Evolutionary conservation across 1,284 basidiomycete species (phyloP).

Genomic region (Leccinum fallax): DNA sequence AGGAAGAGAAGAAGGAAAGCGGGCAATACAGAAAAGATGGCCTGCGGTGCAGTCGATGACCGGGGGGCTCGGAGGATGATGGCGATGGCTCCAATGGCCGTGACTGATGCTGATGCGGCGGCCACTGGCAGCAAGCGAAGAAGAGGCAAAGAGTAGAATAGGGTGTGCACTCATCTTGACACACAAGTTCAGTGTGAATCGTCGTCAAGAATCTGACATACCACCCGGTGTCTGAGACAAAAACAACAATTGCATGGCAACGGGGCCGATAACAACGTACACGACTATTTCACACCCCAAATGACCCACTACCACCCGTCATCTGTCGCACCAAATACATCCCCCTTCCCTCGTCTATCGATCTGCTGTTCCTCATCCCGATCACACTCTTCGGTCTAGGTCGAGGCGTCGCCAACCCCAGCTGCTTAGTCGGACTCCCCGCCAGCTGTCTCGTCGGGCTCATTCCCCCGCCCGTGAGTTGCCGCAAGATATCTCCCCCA

Average conservation of each 20-base stretch:
- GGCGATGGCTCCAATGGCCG: slow-evolving; percentile 5
- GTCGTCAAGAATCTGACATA: not conserved
- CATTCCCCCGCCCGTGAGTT: slow-evolving; percentile 66
- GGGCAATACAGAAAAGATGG: not conserved
- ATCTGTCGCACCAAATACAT: slow-evolving; percentile 71
- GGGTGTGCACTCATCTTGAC: not conserved
- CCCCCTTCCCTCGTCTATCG: slow-evolving; percentile 61
- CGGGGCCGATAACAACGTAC: slow-evolving; percentile 2
- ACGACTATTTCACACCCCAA: slow-evolving; percentile 23
- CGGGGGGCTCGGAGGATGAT: not conserved
- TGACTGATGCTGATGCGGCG: slow-evolving; percentile 6
- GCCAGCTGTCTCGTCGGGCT: slow-evolving; percentile 59
- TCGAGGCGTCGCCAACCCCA: slow-evolving; percentile 38
- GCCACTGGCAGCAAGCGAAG: slow-evolving; percentile 4
- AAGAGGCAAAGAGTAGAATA: not conserved
- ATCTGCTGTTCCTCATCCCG: slow-evolving; percentile 57
- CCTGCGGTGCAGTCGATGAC: slow-evolving; percentile 6
- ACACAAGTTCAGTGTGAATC: not conserved
- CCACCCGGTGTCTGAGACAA: not conserved
- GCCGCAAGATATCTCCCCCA: slow-evolving; percentile 50
- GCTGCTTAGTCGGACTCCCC: slow-evolving; percentile 60
- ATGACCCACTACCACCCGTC: slow-evolving; percentile 53
- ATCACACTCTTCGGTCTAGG: slow-evolving; percentile 67
- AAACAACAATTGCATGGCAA: slow-evolving; percentile 24
- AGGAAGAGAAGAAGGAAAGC: slow-evolving; percentile 16